Evolutionary conservation across 1,139 yeast genomes (phyloP).

Genomic region (Lodderomyces beijingensis): DNA sequence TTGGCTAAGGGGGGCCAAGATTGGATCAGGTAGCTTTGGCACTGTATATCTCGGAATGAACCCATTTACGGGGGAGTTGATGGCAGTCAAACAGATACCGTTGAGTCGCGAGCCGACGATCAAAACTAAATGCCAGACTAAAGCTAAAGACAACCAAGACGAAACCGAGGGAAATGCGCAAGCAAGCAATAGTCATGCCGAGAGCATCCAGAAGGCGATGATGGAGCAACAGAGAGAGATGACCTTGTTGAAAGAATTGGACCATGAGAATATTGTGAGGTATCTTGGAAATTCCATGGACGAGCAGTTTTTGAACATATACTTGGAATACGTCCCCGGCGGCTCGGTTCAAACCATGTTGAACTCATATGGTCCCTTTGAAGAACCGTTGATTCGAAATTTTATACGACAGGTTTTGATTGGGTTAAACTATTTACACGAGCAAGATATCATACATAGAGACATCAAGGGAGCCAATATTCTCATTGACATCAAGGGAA

Average conservation of each 20-base stretch:
- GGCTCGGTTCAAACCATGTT: conserved; percentile 91
- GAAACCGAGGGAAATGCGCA: not conserved
- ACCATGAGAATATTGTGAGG: conserved; percentile 89
- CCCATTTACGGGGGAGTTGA: conserved; percentile 85
- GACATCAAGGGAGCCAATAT: conserved; percentile 94
- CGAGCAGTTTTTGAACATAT: conserved; percentile 68
- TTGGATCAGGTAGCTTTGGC: conserved; percentile 95
- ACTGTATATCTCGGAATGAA: conserved; percentile 90
- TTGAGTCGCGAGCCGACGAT: conserved; percentile 19
- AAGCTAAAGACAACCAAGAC: conserved; percentile 26
- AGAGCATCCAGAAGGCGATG: conserved; percentile 45
- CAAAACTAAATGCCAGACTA: conserved; percentile 31
- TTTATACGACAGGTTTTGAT: conserved; percentile 80
- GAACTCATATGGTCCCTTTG: conserved; percentile 84
- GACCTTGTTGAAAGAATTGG: conserved; percentile 68
- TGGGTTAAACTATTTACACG: conserved; percentile 78
- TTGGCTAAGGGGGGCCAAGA: conserved; percentile 90
- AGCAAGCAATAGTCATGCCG: not conserved
- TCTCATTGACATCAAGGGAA: conserved; percentile 83
- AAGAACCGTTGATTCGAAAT: conserved; percentile 80
- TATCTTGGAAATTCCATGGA: conserved; percentile 84
- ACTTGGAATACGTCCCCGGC: conserved; percentile 93
- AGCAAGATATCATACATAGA: conserved; percentile 79
- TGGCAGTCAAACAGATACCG: conserved; percentile 95
- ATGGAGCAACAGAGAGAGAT: conserved; percentile 88